phyloP scores from a whole-genome alignment of 352 stramenopile genomes.

The Phytopythium boreale region DNA sequence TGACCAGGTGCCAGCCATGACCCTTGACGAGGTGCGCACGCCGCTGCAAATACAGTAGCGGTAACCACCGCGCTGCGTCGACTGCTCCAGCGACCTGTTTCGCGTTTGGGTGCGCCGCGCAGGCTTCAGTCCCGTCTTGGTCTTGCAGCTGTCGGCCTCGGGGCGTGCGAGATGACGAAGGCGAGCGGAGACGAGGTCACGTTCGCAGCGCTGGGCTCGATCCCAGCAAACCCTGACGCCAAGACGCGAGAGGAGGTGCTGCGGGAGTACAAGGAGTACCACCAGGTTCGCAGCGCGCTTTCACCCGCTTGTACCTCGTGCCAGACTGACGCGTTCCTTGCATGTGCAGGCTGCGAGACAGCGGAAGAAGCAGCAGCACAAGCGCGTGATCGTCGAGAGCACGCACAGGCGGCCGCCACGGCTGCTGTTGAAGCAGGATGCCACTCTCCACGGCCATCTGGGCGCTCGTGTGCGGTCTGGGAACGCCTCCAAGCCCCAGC shows the following conservation, averaged over 20 bases:
- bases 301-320: not conserved
- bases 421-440: constrained; percentile 34
- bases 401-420: constrained; percentile 36
- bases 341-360: not conserved
- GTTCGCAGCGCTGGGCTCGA: constrained; percentile 4
- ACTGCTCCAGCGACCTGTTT: too few species aligned
- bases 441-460: not conserved
- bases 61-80: not conserved
- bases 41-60: not conserved
- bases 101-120: too few species aligned
- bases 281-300: constrained; percentile 20
- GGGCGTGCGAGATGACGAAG: not conserved
- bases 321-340: not conserved
- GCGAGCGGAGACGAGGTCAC: not conserved
- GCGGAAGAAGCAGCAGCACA: constrained; percentile 45
- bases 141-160: not conserved
- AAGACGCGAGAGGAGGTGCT: constrained; percentile 37
- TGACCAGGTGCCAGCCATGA: too few species aligned
- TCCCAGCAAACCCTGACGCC: not conserved
- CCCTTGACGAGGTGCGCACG: too few species aligned
- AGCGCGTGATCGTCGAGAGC: constrained; percentile 59
- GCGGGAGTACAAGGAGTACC: constrained; percentile 36
- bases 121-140: not conserved
- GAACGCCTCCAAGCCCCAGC: not conserved
- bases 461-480: not conserved